Evolutionary conservation across 495 filamentous ascomycete species (phyloP).

Genomic region (Entonaema liquescens): DNA sequence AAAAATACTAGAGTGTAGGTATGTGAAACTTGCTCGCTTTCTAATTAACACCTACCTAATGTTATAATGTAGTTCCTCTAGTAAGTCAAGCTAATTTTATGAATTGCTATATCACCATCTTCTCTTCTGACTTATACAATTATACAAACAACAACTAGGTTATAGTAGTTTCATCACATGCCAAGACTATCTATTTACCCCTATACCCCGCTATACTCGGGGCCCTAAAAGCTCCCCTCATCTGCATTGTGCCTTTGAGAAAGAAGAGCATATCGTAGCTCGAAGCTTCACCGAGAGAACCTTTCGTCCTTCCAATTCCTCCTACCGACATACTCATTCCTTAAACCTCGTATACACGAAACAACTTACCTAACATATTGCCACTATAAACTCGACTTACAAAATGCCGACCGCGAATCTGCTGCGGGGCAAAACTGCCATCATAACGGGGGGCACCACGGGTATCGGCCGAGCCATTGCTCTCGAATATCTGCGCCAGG

Average conservation of each 20-base stretch:
- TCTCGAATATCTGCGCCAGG: slow-evolving; percentile 74
- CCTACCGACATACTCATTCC: slow-evolving; percentile 1
- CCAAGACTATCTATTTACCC: background rate
- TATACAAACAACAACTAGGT: too few relatives aligned
- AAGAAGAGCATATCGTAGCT: slow-evolving; percentile 3
- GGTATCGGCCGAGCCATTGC: slow-evolving; percentile 81
- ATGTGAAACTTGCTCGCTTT: too few relatives aligned
- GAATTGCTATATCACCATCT: too few relatives aligned
- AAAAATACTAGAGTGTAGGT: too few relatives aligned
- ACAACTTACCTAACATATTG: background rate
- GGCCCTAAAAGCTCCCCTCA: slow-evolving; percentile 1
- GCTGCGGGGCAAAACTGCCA: slow-evolving; percentile 73
- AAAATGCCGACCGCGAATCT: slow-evolving; percentile 58
- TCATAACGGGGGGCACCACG: slow-evolving; percentile 79
- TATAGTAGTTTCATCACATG: background rate
- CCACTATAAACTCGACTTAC: background rate
- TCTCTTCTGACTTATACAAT: too few relatives aligned
- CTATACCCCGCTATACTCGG: slow-evolving; percentile 1
- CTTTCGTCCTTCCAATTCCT: slow-evolving; percentile 12
- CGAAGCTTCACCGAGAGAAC: slow-evolving; percentile 1
- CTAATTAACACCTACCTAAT: too few relatives aligned
- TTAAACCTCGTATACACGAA: background rate
- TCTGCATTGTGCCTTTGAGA: slow-evolving; percentile 4
- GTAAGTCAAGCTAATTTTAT: too few relatives aligned
- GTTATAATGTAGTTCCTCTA: too few relatives aligned